Evolutionary conservation across 768 basidiomycete species (phyloP), one percentile per base, ranked within the genome.

Genomic region (Mycena amicta): DNA sequence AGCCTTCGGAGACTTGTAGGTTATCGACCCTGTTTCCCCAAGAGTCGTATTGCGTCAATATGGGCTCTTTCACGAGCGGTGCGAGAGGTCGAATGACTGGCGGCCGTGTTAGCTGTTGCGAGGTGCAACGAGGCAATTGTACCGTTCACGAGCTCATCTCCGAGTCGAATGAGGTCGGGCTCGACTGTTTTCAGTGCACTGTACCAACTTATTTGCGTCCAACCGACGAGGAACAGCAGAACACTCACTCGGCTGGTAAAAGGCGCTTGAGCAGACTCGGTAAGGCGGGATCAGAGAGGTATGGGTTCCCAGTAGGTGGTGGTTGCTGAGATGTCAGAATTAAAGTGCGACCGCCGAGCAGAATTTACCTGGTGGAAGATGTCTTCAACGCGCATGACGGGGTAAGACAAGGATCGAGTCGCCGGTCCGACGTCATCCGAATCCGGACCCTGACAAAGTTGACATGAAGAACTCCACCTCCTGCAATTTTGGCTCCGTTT

Each of bases 1-100:
- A 93, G 0, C 84, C 88, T 66, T 90, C 88, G 18, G 85, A 87
- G 1, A 88, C 90, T 37, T 84, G 76, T 0, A 93, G 79, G 4
- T 74, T 71, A 68, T 93, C 90, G 8, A 90, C 73, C 2, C 62
- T 58, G 13, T 85, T 82, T 0, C 90, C 90, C 86, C 85, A 92
- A 61, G 90, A 85, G 64, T 91, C 78, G 66, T 90, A 92, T 69
- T 92, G 91, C 0, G 77, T 77, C 22, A 92, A 70, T 11, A 69
- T 75, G 0, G 88, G 86, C 20, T 81, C 81, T 2, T 71, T 67
- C 1, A 80, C 74, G 22, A 77, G 78, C 25, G 70, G 68, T n/a
- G 76, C 77, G 46, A 89, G 68, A 1, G 74, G 71, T 20, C 86
- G 83, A 47, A 89, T 75, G n/a, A 71, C 88, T 90, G 53, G 20